Base-by-base conservation (phyloP, 371 early-diverging fungal genomes). In the Haplosporangium sp. region DNA sequence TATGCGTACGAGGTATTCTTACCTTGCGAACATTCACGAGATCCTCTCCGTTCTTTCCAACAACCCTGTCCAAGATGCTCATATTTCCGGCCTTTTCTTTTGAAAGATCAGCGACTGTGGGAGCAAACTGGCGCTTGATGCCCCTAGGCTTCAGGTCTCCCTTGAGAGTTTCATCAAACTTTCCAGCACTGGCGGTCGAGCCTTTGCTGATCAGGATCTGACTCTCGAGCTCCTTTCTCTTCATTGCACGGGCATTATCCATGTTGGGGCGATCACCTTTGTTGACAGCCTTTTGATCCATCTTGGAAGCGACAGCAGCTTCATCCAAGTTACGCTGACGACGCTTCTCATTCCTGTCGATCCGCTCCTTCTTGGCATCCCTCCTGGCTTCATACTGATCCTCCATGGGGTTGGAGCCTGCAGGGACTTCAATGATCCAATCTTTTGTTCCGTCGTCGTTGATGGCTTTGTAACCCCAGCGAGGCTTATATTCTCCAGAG, bases 371-470 rank as follows among this genome's bases (percentile, higher is more conserved):
- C 90, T 97, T 97, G 59, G 90, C 97, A 18, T 89, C 91, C 48
- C 90, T 81, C 38, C 74, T 74, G 67, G 90, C 91, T 60, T 86
- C 89, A 82, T 91, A 95, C 82, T 92, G 91, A 84, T 98, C 97
- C 61, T 92, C 91, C 83, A 90, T 91, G 18, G 92, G 95, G 84
- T 97, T 95, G 50, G 82, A 86, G 59, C 90, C 87, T 43, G 88
- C 85, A 37, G 95, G 94, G 4, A 98, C 96, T 82, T 97, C 97
- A 53, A 96, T 90, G 62, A 97, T 72, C 97, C 99, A 99, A 81
- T 95, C 95, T 60, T 89, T 73, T 45, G 83, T 71, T 48, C 83
- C 61, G 67, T 92, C 91, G 55, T 93, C 91, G 55, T 91, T 89
- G 77, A 94, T 94, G 60, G 92, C 92, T 77, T 92, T 89, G 84